Evolutionary conservation across 176 grass and related monocot species (phyloP), one percentile per base, ranked within the genome.

Genomic region (Bolboschoenus planiculmis): DNA sequence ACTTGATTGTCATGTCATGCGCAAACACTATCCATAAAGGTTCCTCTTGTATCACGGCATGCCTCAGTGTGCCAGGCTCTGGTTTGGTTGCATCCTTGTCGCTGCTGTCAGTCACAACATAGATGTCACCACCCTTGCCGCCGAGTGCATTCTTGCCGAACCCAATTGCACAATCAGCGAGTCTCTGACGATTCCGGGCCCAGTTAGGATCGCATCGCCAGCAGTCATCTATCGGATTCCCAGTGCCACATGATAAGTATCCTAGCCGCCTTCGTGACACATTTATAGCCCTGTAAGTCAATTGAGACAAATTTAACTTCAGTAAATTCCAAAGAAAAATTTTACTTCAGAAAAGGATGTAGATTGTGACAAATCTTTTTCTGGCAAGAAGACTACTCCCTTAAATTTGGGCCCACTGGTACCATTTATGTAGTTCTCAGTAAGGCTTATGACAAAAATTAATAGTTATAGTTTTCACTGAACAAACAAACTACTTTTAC

Each of bases 21-120:
- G 79, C 39, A 82, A 82, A 82, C 59, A 82, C 79, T 30, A 82
- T 82, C 79, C 79, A 82, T 57, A 82, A 36, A 65, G 79, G 79
- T 16, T 82, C 79, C 11, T 82, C 56, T 64, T 82, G 79, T 62
- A 82, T 82, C 79, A 82, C 79, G 4, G 79, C 79, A 82, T 82
- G 43, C 79, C 79, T 65, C 48, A 82, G 58, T 42, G 79, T 82
- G 37, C 79, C 79, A 13, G 56, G 57, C 65, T 82, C 65, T 18
- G 79, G 79, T 20, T 82, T 82, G 39, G 65, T 57, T 5, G 79
- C 31, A 21, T 82, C 39, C 3, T 82, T 21, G 4, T 82, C 79
- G 27, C 79, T 35, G 23, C 79, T 82, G 15, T 82, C 58, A 14
- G 57, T 82, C 64, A 82, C 79, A 44, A 35, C 48, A 24, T 82